phyloP scores from a whole-genome alignment of 2,329 filamentous ascomycete genomes.

The Diatrype stigma region DNA sequence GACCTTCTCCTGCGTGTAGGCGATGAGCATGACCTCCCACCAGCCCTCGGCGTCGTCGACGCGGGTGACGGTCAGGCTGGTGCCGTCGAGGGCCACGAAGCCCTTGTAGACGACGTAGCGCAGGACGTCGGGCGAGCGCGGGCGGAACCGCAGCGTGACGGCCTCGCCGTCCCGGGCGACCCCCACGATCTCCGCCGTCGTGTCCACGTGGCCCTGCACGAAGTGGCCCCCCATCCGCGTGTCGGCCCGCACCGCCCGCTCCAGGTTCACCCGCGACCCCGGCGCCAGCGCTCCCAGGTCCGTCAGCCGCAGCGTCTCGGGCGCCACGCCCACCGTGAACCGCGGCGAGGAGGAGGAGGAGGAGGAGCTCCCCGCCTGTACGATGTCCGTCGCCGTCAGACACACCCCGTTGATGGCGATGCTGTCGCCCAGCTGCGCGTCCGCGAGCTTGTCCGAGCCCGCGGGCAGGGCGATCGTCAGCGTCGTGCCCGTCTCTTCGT shows the following conservation, averaged over 20 bases:
- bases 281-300: conserved; percentile 75
- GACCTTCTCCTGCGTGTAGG: conserved; percentile 91
- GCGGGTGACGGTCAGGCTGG: conserved; percentile 85
- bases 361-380: too few species aligned
- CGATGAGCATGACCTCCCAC: conserved; percentile 97
- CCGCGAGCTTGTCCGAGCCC: conserved; percentile 69
- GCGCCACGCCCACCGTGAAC: conserved; percentile 92
- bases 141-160: conserved; percentile 77
- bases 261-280: conserved; percentile 77
- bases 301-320: conserved; percentile 91
- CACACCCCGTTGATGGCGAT: conserved; percentile 96
- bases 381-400: conserved; percentile 80
- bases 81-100: conserved; percentile 89
- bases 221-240: conserved; percentile 98
- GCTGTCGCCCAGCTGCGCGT: conserved; percentile 85
- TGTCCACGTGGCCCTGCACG: conserved; percentile 96
- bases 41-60: conserved; percentile 77
- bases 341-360: too few species aligned
- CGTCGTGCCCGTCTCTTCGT: conserved; percentile 83
- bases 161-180: conserved; percentile 84
- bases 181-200: conserved; percentile 69
- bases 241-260: conserved; percentile 83
- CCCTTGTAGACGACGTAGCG: conserved; percentile 95
- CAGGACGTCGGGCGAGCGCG: conserved; percentile 64
- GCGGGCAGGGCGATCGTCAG: conserved; percentile 74